Percentiles rank a stretch among this genome's conserved stretches.
Evolutionary conservation across 1,284 basidiomycete species (phyloP).

Genomic region (Cryptococcus sp.): DNA sequence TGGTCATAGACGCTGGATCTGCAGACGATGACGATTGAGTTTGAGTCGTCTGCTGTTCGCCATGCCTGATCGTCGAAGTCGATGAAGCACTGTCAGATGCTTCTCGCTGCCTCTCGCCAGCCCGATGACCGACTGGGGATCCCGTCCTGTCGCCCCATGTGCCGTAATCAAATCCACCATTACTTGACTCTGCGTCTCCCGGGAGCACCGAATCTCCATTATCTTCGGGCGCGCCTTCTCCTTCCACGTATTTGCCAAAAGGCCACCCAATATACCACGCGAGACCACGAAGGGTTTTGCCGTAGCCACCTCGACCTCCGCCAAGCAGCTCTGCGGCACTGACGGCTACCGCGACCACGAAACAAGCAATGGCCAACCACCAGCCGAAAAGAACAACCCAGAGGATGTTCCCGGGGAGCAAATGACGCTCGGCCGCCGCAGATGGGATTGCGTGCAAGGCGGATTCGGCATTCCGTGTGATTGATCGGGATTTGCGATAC

Average conservation of each 20-base stretch:
- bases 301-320: slow-evolving; percentile 80
- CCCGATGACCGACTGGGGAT: slow-evolving; percentile 9
- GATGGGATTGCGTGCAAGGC: slow-evolving; percentile 91
- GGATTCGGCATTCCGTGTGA: slow-evolving; percentile 93
- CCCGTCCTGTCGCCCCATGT: slow-evolving; percentile 10
- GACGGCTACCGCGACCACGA: slow-evolving; percentile 71
- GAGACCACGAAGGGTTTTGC: slow-evolving; percentile 83
- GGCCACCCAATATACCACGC: slow-evolving; percentile 98
- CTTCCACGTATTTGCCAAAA: slow-evolving; percentile 98
- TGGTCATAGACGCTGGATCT: slow-evolving; percentile 20
- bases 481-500: slow-evolving; percentile 96
- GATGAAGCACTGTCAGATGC: slow-evolving; percentile 37
- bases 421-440: slow-evolving; percentile 84
- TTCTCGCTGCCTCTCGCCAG: slow-evolving; percentile 10
- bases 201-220: slow-evolving; percentile 51
- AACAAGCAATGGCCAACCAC: slow-evolving; percentile 81
- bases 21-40: background rate
- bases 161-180: slow-evolving; percentile 5
- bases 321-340: slow-evolving; percentile 58
- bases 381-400: slow-evolving; percentile 87
- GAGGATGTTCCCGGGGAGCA: slow-evolving; percentile 88
- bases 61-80: slow-evolving; percentile 25
- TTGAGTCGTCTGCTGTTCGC: background rate
- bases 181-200: slow-evolving; percentile 28
- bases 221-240: slow-evolving; percentile 59